These are phyloP conservation scores for Neoboletus subvelutipes DNA, from an alignment of 768 basidiomycete genomes.

Conservation along the genomic window DNA sequence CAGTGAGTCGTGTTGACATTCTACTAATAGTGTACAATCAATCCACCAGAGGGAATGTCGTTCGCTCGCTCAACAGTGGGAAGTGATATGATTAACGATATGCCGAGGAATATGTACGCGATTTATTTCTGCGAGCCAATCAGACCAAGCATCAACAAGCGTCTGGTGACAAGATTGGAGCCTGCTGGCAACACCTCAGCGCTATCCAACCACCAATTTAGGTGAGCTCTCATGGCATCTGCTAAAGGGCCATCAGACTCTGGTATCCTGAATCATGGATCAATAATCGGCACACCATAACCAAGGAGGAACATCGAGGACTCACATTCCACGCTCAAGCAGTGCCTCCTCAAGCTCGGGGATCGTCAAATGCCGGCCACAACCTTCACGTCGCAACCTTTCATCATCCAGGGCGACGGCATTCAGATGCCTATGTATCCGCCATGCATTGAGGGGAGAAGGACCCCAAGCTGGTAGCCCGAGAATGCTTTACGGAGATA, in stretches of 20 bases:
- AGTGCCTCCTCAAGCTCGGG: conserved; percentile 65
- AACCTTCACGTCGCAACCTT: conserved; percentile 52
- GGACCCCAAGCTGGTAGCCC: conserved; percentile 42
- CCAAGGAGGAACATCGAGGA: conserved; percentile 7
- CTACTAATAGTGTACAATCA: conserved; percentile 13
- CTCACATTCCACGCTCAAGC: conserved; percentile 77
- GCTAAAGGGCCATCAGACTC: conserved; percentile 34
- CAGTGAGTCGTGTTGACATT: conserved; percentile 10
- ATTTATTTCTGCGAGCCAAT: conserved; percentile 32
- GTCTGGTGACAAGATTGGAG: conserved; percentile 44
- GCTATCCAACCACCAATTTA: conserved; percentile 66
- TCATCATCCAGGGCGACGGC: conserved; percentile 59
- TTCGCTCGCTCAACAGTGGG: neutral
- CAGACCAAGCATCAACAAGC: conserved; percentile 49
- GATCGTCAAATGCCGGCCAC: conserved; percentile 44
- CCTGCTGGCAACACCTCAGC: conserved; percentile 36
- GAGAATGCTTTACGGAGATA: conserved; percentile 38
- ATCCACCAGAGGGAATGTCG: conserved; percentile 3
- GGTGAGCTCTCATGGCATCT: conserved; percentile 47
- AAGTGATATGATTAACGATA: neutral
- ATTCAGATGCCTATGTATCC: conserved; percentile 38
- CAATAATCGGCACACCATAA: neutral
- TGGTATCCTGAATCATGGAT: conserved; percentile 36
- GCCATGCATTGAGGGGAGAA: conserved; percentile 30
- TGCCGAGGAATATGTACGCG: neutral